A percentile compares a stretch with the other conserved stretches of the same genome.
These are phyloP conservation scores for Chrysopogon serrulatus DNA, from an alignment of 176 grass and related monocot species.

Conservation along the genomic window DNA sequence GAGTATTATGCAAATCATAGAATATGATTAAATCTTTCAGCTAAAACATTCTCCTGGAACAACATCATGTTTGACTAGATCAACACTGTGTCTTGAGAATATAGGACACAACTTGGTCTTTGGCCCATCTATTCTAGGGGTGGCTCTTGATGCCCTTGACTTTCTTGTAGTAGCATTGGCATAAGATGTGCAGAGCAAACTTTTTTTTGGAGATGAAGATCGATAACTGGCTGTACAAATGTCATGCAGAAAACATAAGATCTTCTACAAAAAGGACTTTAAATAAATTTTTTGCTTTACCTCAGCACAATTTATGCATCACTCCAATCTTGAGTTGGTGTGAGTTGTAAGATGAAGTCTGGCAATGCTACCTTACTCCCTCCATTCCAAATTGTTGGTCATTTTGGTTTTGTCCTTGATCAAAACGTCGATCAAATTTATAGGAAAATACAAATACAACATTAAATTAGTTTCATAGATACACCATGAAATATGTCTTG, in stretches of 20 bases:
- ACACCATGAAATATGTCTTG: not conserved
- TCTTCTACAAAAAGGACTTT: not conserved
- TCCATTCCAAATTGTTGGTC: not conserved
- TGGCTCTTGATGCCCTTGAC: not conserved
- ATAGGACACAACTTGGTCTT: not conserved
- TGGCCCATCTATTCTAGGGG: not conserved
- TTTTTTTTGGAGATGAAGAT: not conserved
- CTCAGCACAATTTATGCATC: not conserved
- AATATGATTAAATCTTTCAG: not conserved
- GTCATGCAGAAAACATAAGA: not conserved
- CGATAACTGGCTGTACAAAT: not conserved
- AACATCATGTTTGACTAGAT: not conserved
- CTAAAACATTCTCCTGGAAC: not conserved
- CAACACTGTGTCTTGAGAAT: not conserved
- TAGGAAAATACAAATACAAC: not conserved
- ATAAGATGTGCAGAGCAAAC: not conserved
- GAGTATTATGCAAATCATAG: not conserved
- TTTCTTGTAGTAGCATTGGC: not conserved
- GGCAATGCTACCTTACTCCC: not conserved
- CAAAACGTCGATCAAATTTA: not conserved
- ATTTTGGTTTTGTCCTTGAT: not conserved
- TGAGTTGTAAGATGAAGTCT: not conserved
- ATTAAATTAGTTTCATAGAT: not conserved
- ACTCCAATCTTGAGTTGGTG: not conserved
- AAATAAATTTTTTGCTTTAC: not conserved